Evolutionary conservation across 2,329 filamentous ascomycete species (phyloP), one percentile per base, ranked within the genome.

Genomic region (Botryosphaeria agaves): DNA sequence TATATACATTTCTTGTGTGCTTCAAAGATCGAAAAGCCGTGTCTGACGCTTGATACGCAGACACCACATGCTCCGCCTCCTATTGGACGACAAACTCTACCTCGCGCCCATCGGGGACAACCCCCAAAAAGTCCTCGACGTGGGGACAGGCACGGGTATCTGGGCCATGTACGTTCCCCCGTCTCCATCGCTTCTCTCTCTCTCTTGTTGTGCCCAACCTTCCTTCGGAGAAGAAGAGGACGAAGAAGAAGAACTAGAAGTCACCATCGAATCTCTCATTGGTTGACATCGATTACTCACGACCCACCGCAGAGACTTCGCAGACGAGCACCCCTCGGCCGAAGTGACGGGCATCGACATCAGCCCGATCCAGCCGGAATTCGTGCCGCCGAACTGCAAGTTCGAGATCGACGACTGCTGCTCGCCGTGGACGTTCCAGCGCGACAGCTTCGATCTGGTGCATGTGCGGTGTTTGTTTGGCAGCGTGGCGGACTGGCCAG

Each of bases 371-470:
- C 45, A 46, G 34, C 41, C 44, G 17, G 44, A 38, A 14, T 39
- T 34, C 36, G 34, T 43, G 12, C 45, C 46, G 7, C 45, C 43
- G 6, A 48, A 47, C 19, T 41, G 44, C 31, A 27, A 30, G 12
- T 49, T 48, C 30, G 41, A 47, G 24, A 36, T 48, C 8, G 46
- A 49, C 31, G 45, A 48, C 28, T 44, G 43, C 28, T 43, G 47
- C 26, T 33, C 41, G 11, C 45, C 48, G n/a, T 49, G 47, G 45
- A 33, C 30, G 14, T 36, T 36, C 28, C 17, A 26, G 7, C 5
- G 20, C 17, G 30, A 39, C 6, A 37, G 39, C 26, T 61, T 61
- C 35, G 56, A 61, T 34, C 46, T 59, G 31, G 48, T 61, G 14
- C 56, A 60, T 34, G 46, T 53, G n/a, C 48, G 56, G 26, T 45